Conservation (phyloP, 164 flowering plant genomes). For the Tetrastigma voinierianum region DNA sequence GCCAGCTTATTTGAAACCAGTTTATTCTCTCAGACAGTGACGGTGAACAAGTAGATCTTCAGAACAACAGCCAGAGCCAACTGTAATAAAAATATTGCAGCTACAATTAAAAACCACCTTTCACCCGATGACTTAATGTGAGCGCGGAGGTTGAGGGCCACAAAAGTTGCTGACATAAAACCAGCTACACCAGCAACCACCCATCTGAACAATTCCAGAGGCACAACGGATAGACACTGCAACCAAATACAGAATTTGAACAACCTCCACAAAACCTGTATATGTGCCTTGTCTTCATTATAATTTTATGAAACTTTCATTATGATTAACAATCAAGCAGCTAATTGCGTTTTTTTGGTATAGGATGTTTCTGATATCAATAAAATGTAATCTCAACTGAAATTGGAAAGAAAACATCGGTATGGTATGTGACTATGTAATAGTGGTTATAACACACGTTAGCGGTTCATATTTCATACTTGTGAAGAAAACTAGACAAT, state of each 20-base stretch:
- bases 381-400: no score
- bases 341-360: no score
- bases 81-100: slow-evolving; percentile 86
- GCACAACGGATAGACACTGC: slow-evolving; percentile 86
- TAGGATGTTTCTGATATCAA: no score
- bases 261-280: no score
- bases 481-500: no score
- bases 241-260: slow-evolving; percentile 9
- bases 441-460: no score
- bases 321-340: no score
- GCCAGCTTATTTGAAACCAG: background rate
- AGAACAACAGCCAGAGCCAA: slow-evolving; percentile 75
- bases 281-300: no score
- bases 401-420: no score
- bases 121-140: slow-evolving; percentile 92
- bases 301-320: no score
- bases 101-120: slow-evolving; percentile 93
- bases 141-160: slow-evolving; percentile 82
- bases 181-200: slow-evolving; percentile 91
- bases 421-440: no score
- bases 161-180: slow-evolving; percentile 93
- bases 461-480: no score
- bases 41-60: slow-evolving; percentile 88
- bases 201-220: slow-evolving; percentile 84
- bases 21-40: slow-evolving; percentile 43